phyloP scores from a whole-genome alignment of 2,329 filamentous ascomycete genomes.

The Hymenoscyphus linearis region DNA sequence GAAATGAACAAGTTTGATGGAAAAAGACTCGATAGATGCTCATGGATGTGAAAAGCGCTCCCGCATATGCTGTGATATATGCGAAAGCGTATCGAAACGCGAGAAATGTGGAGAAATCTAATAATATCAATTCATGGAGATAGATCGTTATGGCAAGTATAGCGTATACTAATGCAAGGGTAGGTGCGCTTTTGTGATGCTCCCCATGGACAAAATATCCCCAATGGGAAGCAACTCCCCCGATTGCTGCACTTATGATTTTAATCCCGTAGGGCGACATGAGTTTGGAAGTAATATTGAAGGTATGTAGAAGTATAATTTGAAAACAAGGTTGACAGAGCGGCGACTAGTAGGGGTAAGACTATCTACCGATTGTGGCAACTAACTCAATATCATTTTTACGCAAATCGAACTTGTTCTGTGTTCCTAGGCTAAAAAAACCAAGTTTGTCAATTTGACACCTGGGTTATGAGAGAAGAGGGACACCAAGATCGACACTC shows the following conservation, averaged over 20 bases:
- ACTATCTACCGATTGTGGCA: background rate
- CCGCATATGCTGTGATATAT: background rate
- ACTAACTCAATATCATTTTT: background rate
- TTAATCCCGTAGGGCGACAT: background rate
- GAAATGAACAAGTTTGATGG: background rate
- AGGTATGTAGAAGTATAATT: background rate
- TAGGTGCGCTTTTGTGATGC: background rate
- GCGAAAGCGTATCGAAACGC: background rate
- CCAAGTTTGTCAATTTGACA: background rate
- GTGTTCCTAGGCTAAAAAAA: background rate
- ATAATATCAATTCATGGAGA: background rate
- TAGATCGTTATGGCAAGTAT: background rate
- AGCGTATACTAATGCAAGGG: background rate
- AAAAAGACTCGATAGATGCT: background rate
- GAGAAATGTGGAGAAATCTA: background rate
- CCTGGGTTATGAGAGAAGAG: background rate
- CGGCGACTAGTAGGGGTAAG: background rate
- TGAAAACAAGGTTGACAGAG: background rate
- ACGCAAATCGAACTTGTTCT: background rate
- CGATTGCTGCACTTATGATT: background rate
- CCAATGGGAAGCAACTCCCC: background rate
- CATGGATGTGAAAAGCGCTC: background rate
- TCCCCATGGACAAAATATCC: background rate
- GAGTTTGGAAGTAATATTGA: background rate
- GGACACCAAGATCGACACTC: background rate